Conservation (phyloP, 192 early-diverging fungal species). For the Spinellus fusiger region DNA sequence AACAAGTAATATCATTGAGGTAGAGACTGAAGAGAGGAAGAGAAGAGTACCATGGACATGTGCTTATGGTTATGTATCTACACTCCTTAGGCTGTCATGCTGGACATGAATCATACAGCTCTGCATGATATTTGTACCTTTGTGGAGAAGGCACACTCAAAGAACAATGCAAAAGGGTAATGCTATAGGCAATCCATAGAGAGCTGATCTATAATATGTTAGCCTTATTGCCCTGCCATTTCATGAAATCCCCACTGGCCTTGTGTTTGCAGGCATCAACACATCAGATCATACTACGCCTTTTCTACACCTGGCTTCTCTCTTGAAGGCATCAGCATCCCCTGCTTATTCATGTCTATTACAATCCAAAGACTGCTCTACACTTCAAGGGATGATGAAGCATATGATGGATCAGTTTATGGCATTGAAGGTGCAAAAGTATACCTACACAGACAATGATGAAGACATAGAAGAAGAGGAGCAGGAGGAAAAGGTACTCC, state of each 20-base stretch:
- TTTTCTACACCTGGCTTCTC: constrained; percentile 57
- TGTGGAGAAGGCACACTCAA: constrained; percentile 47
- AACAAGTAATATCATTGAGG: constrained; percentile 40
- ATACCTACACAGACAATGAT: constrained; percentile 10
- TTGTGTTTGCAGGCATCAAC: constrained; percentile 74
- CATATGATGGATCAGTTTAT: constrained; percentile 68
- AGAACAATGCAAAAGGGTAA: constrained; percentile 19
- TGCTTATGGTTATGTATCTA: no score
- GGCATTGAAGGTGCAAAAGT: constrained; percentile 12
- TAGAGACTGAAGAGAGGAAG: constrained; percentile 12
- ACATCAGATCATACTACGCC: constrained; percentile 69
- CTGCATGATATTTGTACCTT: constrained; percentile 54
- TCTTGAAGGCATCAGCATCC: constrained; percentile 16
- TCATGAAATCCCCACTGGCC: constrained; percentile 64
- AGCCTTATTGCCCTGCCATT: constrained; percentile 46
- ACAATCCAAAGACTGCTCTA: constrained; percentile 63
- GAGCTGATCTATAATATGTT: background rate
- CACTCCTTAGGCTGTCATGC: constrained; percentile 30
- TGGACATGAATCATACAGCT: constrained; percentile 52
- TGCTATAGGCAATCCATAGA: background rate
- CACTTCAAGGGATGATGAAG: constrained; percentile 54
- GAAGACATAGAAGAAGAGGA: constrained; percentile 34
- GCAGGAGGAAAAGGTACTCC: constrained; percentile 15
- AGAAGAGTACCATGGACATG: background rate
- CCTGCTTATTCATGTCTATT: constrained; percentile 53